Evolutionary conservation across 2,329 filamentous ascomycete genomes (phyloP).

Genomic region (Grosmannia huntii): DNA sequence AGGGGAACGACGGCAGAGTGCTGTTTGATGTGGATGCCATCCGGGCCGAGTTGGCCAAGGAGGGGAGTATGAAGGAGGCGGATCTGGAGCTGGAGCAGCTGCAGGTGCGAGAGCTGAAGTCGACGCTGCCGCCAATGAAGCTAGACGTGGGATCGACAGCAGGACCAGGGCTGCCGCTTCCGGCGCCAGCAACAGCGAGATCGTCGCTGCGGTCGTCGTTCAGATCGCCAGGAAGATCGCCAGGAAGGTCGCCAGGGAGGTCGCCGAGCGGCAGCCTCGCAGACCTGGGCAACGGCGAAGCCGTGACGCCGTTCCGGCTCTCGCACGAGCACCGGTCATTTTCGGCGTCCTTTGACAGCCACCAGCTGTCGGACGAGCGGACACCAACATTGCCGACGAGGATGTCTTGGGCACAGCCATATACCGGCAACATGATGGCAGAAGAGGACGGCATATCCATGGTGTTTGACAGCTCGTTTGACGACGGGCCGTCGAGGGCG

Average conservation of each 20-base stretch:
- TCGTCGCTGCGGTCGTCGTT: conserved; percentile 11
- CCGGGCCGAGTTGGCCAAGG: conserved; percentile 65
- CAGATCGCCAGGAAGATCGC: conserved; percentile 15
- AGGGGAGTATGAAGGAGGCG: conserved; percentile 44
- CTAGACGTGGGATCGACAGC: conserved; percentile 37
- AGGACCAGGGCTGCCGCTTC: conserved; percentile 14
- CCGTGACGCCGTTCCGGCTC: conserved; percentile 5
- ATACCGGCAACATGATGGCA: conserved; percentile 12
- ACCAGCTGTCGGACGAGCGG: conserved; percentile 13
- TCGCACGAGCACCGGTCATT: conserved; percentile 4
- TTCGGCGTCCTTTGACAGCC: conserved; percentile 18
- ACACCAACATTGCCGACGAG: conserved; percentile 14
- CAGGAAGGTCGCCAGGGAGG: conserved; percentile 14
- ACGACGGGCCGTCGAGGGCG: conserved; percentile 21
- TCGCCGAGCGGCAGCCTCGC: conserved; percentile 17
- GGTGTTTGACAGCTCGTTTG: conserved; percentile 57
- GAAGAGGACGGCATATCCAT: conserved; percentile 47
- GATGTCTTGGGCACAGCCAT: background rate
- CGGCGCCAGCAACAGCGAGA: conserved; percentile 19
- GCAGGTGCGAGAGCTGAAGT: conserved; percentile 68
- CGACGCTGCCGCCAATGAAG: conserved; percentile 82
- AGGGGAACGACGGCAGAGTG: conserved; percentile 47
- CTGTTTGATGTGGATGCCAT: conserved; percentile 96
- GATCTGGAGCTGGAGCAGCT: conserved; percentile 25
- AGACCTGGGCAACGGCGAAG: background rate